Percentiles rank a stretch among this genome's conserved stretches.
phyloP scores from a whole-genome alignment of 163 green algal species.

The Scenedesmus sp. region DNA sequence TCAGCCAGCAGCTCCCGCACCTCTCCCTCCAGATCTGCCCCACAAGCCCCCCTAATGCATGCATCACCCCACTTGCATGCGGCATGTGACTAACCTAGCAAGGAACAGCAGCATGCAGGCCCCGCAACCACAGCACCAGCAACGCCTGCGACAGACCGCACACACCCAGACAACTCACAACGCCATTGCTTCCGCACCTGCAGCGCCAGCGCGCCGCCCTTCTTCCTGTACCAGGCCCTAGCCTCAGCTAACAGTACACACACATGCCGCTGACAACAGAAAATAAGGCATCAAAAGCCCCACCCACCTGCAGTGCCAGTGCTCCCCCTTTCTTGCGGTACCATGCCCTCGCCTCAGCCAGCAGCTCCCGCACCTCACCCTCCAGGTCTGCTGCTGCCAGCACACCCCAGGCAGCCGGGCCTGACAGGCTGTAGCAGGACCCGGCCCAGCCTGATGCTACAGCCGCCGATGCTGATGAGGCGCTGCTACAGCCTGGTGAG shows the following conservation, averaged over 20 bases:
- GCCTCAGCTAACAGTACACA: not conserved
- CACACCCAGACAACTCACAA: too few relatives aligned
- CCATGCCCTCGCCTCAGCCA: conserved; percentile 53
- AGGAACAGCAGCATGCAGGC: too few relatives aligned
- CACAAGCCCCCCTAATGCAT: too few relatives aligned
- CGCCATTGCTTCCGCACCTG: conserved; percentile 48
- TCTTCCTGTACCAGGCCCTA: conserved; percentile 57
- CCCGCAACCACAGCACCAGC: not conserved
- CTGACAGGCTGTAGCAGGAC: conserved; percentile 67
- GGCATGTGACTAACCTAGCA: too few relatives aligned
- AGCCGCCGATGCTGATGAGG: not conserved
- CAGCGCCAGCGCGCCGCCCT: conserved; percentile 66
- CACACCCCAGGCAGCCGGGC: conserved; percentile 32
- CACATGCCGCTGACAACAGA: not conserved
- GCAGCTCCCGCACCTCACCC: conserved; percentile 56
- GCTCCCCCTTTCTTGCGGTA: conserved; percentile 67
- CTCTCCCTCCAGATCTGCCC: too few relatives aligned
- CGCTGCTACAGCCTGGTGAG: not conserved
- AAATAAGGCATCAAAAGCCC: not conserved
- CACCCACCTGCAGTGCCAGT: conserved; percentile 64
- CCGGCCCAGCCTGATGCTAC: conserved; percentile 46
- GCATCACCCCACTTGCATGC: too few relatives aligned
- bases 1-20: too few relatives aligned
- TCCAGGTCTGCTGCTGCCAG: conserved; percentile 57
- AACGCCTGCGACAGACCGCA: not conserved